Conservation (phyloP, 306 rosid genomes). For the Carpinus fangiana region DNA sequence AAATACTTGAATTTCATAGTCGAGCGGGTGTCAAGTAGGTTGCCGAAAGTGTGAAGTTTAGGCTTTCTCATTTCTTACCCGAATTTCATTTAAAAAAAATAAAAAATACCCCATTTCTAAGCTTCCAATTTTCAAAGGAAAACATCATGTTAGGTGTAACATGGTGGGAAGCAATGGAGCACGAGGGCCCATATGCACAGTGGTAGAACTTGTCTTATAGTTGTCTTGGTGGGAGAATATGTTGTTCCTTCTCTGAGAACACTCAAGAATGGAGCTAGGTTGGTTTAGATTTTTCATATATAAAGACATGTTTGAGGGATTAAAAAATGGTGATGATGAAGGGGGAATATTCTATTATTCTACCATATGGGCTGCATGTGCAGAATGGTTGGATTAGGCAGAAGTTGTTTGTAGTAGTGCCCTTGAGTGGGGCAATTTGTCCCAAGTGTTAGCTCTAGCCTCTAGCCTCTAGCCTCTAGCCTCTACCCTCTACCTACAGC, state of each 20-base stretch:
- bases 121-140: too few species aligned
- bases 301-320: too few species aligned
- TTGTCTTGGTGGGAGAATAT: conserved; percentile 49
- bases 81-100: too few species aligned
- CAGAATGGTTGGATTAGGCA: conserved; percentile 39
- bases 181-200: conserved; percentile 50
- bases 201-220: conserved; percentile 54
- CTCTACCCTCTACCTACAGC: not conserved
- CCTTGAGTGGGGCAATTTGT: conserved; percentile 26
- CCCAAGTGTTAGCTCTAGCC: conserved; percentile 20
- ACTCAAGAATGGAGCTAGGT: not conserved
- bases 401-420: conserved; percentile 34
- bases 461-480: too few species aligned
- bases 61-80: too few species aligned
- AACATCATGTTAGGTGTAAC: conserved; percentile 41
- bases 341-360: not conserved
- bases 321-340: conserved; percentile 6
- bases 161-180: conserved; percentile 73
- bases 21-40: too few species aligned
- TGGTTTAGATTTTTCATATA: not conserved
- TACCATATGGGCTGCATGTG: conserved; percentile 35
- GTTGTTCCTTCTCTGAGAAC: conserved; percentile 33
- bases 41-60: too few species aligned
- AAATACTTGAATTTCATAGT: too few species aligned
- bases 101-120: too few species aligned